phyloP scores from a whole-genome alignment of 805 yeast genomes.

The Candida coquimbonensis region DNA sequence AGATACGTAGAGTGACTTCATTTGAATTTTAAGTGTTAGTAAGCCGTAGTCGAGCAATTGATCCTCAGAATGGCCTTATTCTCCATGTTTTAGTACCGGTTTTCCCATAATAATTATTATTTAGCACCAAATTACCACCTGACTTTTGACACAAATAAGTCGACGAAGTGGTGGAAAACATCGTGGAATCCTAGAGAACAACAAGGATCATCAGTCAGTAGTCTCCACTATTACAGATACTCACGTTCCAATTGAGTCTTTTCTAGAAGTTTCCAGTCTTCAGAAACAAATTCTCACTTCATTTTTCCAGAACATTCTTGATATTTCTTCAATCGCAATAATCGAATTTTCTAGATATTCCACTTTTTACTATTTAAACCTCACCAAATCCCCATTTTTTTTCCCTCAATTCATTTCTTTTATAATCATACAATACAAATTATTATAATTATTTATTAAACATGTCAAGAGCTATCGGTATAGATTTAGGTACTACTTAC shows the following conservation, averaged over 20 bases:
- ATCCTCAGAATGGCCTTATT: too few species aligned
- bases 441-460: slow-evolving; percentile 6
- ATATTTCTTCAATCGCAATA: slow-evolving; percentile 1
- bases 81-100: too few species aligned
- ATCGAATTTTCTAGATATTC: slow-evolving; percentile 6
- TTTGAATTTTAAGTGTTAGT: too few species aligned
- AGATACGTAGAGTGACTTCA: too few species aligned
- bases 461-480: slow-evolving; percentile 63
- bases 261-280: not conserved
- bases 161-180: too few species aligned
- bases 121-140: too few species aligned
- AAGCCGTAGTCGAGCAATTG: too few species aligned
- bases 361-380: slow-evolving; percentile 2
- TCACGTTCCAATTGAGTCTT: not conserved
- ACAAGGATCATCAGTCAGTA: too few species aligned
- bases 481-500: slow-evolving; percentile 96
- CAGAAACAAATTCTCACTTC: not conserved
- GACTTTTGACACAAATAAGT: too few species aligned
- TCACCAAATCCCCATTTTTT: not conserved
- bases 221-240: too few species aligned
- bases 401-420: not conserved
- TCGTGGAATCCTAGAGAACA: too few species aligned
- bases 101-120: too few species aligned
- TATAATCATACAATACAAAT: not conserved
- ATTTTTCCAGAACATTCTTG: slow-evolving; percentile 5